Conservation (phyloP, 1,284 basidiomycete species). For the Paramarasmius palmivorus region DNA sequence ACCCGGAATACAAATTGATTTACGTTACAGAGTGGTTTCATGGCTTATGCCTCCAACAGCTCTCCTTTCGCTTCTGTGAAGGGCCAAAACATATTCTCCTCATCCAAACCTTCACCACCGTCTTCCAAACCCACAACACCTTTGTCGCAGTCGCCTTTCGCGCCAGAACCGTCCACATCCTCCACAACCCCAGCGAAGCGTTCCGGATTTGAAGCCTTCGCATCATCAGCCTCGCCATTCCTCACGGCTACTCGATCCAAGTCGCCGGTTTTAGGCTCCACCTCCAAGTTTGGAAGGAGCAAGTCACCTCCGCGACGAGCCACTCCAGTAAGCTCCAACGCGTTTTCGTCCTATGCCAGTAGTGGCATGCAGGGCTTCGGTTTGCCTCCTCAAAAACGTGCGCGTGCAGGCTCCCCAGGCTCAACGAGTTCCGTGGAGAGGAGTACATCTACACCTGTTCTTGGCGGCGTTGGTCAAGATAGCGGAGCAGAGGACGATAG, state of each 20-base stretch:
- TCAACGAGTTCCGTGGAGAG: constrained; percentile 46
- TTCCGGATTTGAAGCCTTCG: constrained; percentile 65
- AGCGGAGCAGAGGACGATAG: constrained; percentile 40
- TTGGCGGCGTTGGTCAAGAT: constrained; percentile 23
- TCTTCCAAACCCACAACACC: constrained; percentile 14
- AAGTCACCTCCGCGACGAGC: constrained; percentile 52
- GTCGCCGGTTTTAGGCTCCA: constrained; percentile 46
- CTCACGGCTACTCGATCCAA: constrained; percentile 47
- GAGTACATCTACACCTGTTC: constrained; percentile 24
- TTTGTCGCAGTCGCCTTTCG: background rate
- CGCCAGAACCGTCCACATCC: constrained; percentile 26
- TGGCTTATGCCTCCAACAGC: constrained; percentile 68
- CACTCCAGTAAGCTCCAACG: constrained; percentile 40
- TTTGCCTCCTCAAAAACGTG: constrained; percentile 50
- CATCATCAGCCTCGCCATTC: constrained; percentile 63
- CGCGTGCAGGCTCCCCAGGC: constrained; percentile 49
- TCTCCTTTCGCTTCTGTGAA: constrained; percentile 72
- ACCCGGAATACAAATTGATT: constrained; percentile 13
- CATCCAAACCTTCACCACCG: constrained; percentile 22
- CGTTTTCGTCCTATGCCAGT: constrained; percentile 62
- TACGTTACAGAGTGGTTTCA: constrained; percentile 56
- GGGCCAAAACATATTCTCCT: constrained; percentile 63
- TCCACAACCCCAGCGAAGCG: constrained; percentile 44
- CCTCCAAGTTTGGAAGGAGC: constrained; percentile 41
- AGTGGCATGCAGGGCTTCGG: constrained; percentile 51